Percentiles rank a stretch among this genome's conserved stretches.
phyloP scores from a whole-genome alignment of 2,329 filamentous ascomycete genomes.

The Hypoxylon rubiginosum region DNA sequence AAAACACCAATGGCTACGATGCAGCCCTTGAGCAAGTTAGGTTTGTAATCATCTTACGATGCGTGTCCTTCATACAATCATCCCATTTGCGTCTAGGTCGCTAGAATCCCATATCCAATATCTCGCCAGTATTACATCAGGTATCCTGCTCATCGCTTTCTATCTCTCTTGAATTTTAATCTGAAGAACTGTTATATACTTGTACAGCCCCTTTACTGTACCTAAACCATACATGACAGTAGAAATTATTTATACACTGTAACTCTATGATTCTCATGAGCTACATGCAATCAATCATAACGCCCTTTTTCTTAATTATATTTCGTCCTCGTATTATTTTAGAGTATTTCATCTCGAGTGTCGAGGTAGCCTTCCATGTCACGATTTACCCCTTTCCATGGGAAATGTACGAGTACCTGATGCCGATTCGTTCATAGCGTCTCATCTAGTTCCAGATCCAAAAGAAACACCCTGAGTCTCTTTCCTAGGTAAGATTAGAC shows the following conservation, averaged over 20 bases:
- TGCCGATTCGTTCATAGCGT: not conserved
- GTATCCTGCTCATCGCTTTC: not conserved
- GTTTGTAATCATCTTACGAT: not conserved
- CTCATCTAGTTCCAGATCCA: not conserved
- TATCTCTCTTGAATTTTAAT: not conserved
- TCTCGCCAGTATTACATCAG: not conserved
- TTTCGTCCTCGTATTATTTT: not conserved
- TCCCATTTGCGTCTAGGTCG: not conserved
- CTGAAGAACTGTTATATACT: not conserved
- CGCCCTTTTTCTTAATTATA: not conserved
- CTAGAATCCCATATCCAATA: not conserved
- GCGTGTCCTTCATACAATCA: not conserved
- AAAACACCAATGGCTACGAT: not conserved
- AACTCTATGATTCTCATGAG: not conserved
- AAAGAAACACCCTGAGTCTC: not conserved
- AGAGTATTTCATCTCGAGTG: not conserved
- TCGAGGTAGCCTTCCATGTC: not conserved
- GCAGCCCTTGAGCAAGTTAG: not conserved
- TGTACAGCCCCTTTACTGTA: not conserved
- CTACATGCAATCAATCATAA: not conserved
- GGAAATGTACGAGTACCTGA: not conserved
- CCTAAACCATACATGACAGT: not conserved
- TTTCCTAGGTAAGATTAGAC: not conserved
- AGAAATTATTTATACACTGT: not conserved
- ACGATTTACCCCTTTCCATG: not conserved